Evolutionary conservation across 768 basidiomycete species (phyloP).

Genomic region (Boletellus sp.): DNA sequence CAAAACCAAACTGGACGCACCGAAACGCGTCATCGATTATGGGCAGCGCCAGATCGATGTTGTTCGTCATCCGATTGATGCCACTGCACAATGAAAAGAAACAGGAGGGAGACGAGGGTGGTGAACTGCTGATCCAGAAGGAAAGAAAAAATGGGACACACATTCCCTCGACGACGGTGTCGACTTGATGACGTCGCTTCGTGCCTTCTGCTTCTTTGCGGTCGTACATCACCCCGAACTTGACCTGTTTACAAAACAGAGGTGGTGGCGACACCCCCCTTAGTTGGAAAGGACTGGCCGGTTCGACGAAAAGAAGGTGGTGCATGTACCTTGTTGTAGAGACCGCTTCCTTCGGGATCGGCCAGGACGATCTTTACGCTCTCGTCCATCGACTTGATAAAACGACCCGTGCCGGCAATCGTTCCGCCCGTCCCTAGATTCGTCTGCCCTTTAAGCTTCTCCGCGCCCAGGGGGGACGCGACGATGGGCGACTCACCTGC

Average conservation of each 20-base stretch:
- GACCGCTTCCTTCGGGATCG: constrained; percentile 92
- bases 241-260: constrained; percentile 47
- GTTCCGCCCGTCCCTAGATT: constrained; percentile 89
- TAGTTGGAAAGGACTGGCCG: no score
- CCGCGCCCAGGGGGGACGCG: background rate
- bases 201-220: constrained; percentile 91
- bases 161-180: constrained; percentile 95
- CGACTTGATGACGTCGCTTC: constrained; percentile 89
- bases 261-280: background rate
- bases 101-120: background rate
- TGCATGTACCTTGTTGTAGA: constrained; percentile 87
- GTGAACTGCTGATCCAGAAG: constrained; percentile 7
- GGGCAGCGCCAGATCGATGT: constrained; percentile 80
- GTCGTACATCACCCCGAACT: constrained; percentile 93
- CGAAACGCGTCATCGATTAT: constrained; percentile 88
- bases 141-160: constrained; percentile 27
- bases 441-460: background rate
- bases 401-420: constrained; percentile 79
- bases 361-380: constrained; percentile 69
- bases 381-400: constrained; percentile 70
- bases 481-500: constrained; percentile 52
- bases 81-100: constrained; percentile 49
- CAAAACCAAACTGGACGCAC: background rate
- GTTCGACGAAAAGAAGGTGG: background rate
- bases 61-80: constrained; percentile 89